Percentiles rank a stretch among this genome's conserved stretches.
These are phyloP conservation scores for Starmera amethionina DNA, from an alignment of 805 yeast genomes.

Conservation along the genomic window DNA sequence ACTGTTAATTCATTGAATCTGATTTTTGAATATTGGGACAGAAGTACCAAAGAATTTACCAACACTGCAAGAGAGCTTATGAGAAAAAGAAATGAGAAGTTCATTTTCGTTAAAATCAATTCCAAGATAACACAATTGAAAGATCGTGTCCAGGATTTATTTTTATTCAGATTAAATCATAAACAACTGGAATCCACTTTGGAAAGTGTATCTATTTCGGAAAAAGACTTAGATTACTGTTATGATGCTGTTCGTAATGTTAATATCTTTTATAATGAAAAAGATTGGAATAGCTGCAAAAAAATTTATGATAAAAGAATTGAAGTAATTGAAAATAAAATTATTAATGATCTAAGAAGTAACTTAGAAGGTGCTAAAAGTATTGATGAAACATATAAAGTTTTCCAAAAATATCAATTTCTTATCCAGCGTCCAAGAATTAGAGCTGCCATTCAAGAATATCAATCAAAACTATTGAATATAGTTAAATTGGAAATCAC, in stretches of 20 bases:
- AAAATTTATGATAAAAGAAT: constrained; percentile 32
- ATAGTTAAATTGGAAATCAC: constrained; percentile 39
- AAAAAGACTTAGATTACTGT: constrained; percentile 28
- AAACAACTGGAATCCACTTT: constrained; percentile 34
- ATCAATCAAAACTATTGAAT: constrained; percentile 40
- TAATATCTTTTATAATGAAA: constrained; percentile 28
- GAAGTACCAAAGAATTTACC: constrained; percentile 50
- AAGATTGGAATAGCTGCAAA: constrained; percentile 33
- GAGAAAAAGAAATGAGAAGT: constrained; percentile 63
- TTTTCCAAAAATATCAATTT: constrained; percentile 38
- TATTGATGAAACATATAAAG: constrained; percentile 40
- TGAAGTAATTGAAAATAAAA: constrained; percentile 32
- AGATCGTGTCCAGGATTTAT: constrained; percentile 33
- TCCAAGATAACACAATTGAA: constrained; percentile 30
- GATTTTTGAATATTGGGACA: constrained; percentile 46
- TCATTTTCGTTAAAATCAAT: constrained; percentile 52
- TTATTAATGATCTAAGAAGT: constrained; percentile 30
- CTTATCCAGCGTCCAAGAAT: constrained; percentile 44
- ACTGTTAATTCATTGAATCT: constrained; percentile 20
- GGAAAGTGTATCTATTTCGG: constrained; percentile 7
- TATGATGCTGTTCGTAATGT: constrained; percentile 28
- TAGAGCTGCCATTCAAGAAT: constrained; percentile 48
- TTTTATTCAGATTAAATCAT: constrained; percentile 42
- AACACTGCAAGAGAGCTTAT: constrained; percentile 63
- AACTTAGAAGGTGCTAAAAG: constrained; percentile 29